Percentiles rank a stretch among this genome's conserved stretches.
These are phyloP conservation scores for Balansia obtecta DNA, from an alignment of 2,329 filamentous ascomycete genomes.

Conservation along the genomic window DNA sequence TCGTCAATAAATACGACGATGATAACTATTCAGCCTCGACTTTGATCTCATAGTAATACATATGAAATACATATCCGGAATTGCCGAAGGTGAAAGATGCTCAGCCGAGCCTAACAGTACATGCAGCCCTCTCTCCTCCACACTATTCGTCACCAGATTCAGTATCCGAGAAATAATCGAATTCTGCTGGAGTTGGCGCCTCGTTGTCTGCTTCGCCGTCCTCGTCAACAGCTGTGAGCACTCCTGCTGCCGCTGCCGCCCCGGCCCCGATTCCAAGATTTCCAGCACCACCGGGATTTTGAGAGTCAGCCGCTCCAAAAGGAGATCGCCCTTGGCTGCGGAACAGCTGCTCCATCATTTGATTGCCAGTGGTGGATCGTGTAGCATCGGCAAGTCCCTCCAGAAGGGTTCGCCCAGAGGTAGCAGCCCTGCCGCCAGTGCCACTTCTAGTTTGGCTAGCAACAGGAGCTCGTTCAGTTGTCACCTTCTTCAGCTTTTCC, in stretches of 20 bases:
- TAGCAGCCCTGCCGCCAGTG: constrained; percentile 20
- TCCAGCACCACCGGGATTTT: constrained; percentile 32
- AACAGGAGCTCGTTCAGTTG: constrained; percentile 48
- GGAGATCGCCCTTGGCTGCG: constrained; percentile 24
- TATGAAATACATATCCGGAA: constrained; percentile 7
- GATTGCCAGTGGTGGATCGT: constrained; percentile 19
- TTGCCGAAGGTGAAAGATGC: neutral
- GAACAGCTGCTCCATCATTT: constrained; percentile 31
- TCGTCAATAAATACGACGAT: neutral
- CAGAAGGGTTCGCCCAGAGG: constrained; percentile 18
- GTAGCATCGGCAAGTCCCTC: constrained; percentile 22
- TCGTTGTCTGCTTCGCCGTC: constrained; percentile 64
- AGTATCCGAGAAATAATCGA: constrained; percentile 66
- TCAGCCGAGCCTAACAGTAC: neutral
- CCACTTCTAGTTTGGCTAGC: constrained; percentile 25
- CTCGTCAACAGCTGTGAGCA: constrained; percentile 80
- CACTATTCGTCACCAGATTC: constrained; percentile 29
- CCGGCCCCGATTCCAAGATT: constrained; percentile 25
- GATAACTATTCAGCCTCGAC: neutral
- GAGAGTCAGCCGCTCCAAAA: constrained; percentile 18
- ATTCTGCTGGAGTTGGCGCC: constrained; percentile 56
- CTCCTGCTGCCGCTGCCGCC: constrained; percentile 62
- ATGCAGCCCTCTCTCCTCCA: neutral
- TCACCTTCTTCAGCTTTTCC: constrained; percentile 79
- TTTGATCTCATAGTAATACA: constrained; percentile 6